Base-by-base conservation (phyloP, 2,329 filamentous ascomycete species). In the Cladosporium cucumerinum region DNA sequence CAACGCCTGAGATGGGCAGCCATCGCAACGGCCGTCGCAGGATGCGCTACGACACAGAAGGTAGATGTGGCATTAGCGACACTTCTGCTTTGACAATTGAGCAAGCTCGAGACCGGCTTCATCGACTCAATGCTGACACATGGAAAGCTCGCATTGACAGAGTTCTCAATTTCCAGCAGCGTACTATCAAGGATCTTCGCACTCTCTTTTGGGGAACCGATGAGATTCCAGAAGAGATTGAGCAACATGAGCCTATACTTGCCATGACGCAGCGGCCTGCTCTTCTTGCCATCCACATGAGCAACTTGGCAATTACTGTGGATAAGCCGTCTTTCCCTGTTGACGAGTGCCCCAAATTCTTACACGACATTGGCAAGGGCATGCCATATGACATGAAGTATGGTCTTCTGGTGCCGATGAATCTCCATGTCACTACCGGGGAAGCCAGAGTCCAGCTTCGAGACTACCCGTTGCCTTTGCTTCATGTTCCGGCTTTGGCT, bases 271-370 rank as follows among this genome's bases (percentile, higher is more conserved):
- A 92, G 68, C 86, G 95, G 30, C 94, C 95, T 18, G 90, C 91
- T 8, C 82, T 99, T 16, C 89, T 96, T 87, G 86, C 89, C 3
- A 84, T 91, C 6, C 80, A 92, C 51, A 87, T 98, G 69, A 92
- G 88, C 66, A 94, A 99, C 74, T 81, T 99, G 34, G 89, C 94
- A 68, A 84, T 99, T 63, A 82, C 87, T 34, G 83, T 99, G 66
- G 95, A 98, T 77, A 97, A 97, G 75, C 95, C 95, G 0, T 94
- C 91, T 0, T 99, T 99, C 74, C 89, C 93, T 0, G 81, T 96
- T 66, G 83, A 86, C 2, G 88, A 97, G 14, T 87, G 94, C 63
- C 91, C 94, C 0, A 86, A 90, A 18, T 99, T 96, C 74, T 81
- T 99, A 28, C 86, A 97, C 74, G 86, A 87, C 57, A 89, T 98